Evolutionary conservation across 2,329 filamentous ascomycete species (phyloP).

Genomic region (Byssothecium circinans): DNA sequence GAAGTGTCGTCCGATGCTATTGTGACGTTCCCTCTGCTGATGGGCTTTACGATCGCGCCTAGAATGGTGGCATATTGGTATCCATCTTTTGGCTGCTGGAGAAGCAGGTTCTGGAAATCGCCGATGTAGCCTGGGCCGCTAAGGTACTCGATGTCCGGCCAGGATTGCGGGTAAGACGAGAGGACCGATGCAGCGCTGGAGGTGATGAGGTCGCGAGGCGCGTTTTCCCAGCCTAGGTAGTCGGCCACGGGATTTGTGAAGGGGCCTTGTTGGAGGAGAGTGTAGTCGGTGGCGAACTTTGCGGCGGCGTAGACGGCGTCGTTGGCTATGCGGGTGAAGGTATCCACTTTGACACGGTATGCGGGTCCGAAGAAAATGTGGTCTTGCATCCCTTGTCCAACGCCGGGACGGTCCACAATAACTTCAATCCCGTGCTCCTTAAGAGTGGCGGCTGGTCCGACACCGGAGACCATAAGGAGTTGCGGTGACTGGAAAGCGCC

Average conservation of each 20-base stretch:
- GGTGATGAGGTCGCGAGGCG: constrained; percentile 15
- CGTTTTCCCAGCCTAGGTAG: constrained; percentile 30
- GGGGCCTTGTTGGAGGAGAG: constrained; percentile 10
- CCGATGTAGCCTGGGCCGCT: constrained; percentile 19
- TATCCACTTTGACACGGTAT: constrained; percentile 20
- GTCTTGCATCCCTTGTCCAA: constrained; percentile 31
- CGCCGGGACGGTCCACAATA: constrained; percentile 22
- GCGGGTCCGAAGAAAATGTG: constrained; percentile 23
- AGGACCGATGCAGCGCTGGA: constrained; percentile 10
- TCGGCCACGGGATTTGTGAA: constrained; percentile 26
- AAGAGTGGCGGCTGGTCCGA: constrained; percentile 31
- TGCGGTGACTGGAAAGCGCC: constrained; percentile 50
- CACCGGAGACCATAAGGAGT: constrained; percentile 42
- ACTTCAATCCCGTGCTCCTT: constrained; percentile 21
- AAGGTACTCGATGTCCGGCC: constrained; percentile 35
- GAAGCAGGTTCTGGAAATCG: constrained; percentile 19
- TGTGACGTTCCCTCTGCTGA: constrained; percentile 41
- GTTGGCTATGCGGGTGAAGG: neutral
- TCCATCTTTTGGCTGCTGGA: constrained; percentile 24
- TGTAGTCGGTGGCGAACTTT: constrained; percentile 13
- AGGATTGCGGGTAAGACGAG: constrained; percentile 16
- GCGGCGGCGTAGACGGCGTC: constrained; percentile 15
- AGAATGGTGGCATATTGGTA: constrained; percentile 39
- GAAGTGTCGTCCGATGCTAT: constrained; percentile 29
- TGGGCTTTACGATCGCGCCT: constrained; percentile 34